Percentiles rank a stretch among this genome's conserved stretches.
Conservation (phyloP, 2,329 filamentous ascomycete species). For the Clonostachys solani region DNA sequence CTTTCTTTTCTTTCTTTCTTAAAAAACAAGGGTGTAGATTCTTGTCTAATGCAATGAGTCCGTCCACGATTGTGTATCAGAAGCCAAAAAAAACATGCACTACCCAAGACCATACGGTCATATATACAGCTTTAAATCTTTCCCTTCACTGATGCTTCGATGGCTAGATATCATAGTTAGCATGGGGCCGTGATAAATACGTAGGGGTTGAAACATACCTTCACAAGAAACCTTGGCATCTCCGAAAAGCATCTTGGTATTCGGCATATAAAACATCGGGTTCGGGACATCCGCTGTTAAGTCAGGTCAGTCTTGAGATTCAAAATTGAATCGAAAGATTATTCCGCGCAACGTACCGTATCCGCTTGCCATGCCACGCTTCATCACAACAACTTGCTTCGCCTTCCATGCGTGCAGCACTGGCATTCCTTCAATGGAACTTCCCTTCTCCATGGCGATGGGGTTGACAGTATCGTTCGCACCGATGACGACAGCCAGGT, state of each 20-base stretch:
- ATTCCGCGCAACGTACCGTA: conserved; percentile 57
- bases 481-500: conserved; percentile 83
- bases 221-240: conserved; percentile 84
- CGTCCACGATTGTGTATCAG: too few species aligned
- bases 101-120: not conserved
- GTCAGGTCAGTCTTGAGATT: not conserved
- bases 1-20: too few species aligned
- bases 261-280: conserved; percentile 90
- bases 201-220: conserved; percentile 41
- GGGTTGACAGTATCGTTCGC: conserved; percentile 93
- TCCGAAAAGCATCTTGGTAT: conserved; percentile 87
- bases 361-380: conserved; percentile 82
- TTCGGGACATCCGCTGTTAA: conserved; percentile 77
- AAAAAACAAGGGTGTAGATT: too few species aligned
- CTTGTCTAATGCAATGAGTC: too few species aligned
- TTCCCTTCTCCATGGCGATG: conserved; percentile 78
- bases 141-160: conserved; percentile 32
- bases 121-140: conserved; percentile 14
- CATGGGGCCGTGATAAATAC: not conserved
- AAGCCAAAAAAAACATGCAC: conserved; percentile 3
- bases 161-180: conserved; percentile 23
- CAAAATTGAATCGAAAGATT: not conserved
- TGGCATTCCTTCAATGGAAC: conserved; percentile 87
- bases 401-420: conserved; percentile 92
- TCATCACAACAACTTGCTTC: conserved; percentile 91